Evolutionary conservation across 1,284 basidiomycete species (phyloP), one percentile per base, ranked within the genome.

Genomic region (Fomitopsis schrenkii): DNA sequence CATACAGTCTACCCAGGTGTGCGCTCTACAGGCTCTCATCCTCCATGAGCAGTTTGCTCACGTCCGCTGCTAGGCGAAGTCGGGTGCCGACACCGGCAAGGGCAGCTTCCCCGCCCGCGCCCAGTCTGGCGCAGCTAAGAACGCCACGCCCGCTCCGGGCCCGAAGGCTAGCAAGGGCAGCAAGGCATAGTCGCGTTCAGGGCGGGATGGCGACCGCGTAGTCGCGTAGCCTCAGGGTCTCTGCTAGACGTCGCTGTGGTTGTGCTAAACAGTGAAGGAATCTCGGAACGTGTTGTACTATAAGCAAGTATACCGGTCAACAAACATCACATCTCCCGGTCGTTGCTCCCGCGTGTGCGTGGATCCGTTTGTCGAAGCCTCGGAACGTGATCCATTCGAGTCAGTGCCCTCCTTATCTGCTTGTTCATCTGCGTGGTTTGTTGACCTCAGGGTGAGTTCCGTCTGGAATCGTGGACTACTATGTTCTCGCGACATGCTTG

Each of bases 1-100:
- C 54, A 71, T 74, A 60, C 72, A 71, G 69, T 69, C 73, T 15
- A 63, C 70, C 40, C 72, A 74, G 70, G 73, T 75, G 58, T 56
- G 68, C 50, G 8, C 48, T 6, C 35, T 19, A 35, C 19, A 41
- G 33, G 14, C 41, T 33, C 22, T 12, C 33, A 10, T 8, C 10
- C 26, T 28, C 14, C 9, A 15, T 46, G n/a, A 26, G 28, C 22
- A 12, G 35, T 19, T 28, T 44, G 19, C 15, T 44, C 4, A 15
- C 38, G 50, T 26, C 17, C 14, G n/a, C 30, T 42, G 48, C n/a
- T 59, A 75, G 74, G 69, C 72, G 50, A 75, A 74, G 66, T 62
- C 62, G 38, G 74, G 72, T 26, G 68, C 64, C 56, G 72, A 74
- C 62, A 65, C 68, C 57, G 62, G 70, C 64, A 75, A 75, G 68